phyloP scores from a whole-genome alignment of 306 rosid species.

The Oemleria cerasiformis region DNA sequence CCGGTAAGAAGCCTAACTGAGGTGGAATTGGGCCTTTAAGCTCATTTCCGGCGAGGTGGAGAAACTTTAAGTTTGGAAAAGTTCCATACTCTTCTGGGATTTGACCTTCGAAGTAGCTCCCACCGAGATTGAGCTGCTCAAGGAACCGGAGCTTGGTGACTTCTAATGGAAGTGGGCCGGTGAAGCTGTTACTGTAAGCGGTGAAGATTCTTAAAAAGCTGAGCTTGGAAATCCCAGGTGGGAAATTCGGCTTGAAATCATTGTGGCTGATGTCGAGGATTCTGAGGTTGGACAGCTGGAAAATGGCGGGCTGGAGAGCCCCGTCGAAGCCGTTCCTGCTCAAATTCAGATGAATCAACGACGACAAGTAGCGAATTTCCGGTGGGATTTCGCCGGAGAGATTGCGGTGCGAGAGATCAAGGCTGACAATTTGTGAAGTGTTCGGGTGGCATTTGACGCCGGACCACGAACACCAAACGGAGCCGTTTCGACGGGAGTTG shows the following conservation, averaged over 20 bases:
- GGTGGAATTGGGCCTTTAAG: slow-evolving; percentile 63
- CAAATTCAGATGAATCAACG: slow-evolving; percentile 60
- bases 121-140: slow-evolving; percentile 80
- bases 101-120: slow-evolving; percentile 72
- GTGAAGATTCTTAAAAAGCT: slow-evolving; percentile 60
- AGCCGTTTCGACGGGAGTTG: slow-evolving; percentile 31
- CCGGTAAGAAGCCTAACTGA: slow-evolving; percentile 47
- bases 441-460: slow-evolving; percentile 72
- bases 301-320: slow-evolving; percentile 55
- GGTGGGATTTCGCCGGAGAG: slow-evolving; percentile 74
- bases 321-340: slow-evolving; percentile 69
- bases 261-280: slow-evolving; percentile 71
- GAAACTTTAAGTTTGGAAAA: slow-evolving; percentile 46
- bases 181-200: slow-evolving; percentile 84
- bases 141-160: slow-evolving; percentile 51
- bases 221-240: slow-evolving; percentile 81
- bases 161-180: slow-evolving; percentile 64
- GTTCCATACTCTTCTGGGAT: slow-evolving; percentile 65
- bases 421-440: slow-evolving; percentile 45
- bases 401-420: slow-evolving; percentile 77
- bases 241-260: slow-evolving; percentile 68
- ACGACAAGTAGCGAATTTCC: slow-evolving; percentile 48
- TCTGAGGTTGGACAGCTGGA: slow-evolving; percentile 52
- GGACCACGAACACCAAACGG: slow-evolving; percentile 86
- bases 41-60: slow-evolving; percentile 65